phyloP scores from a whole-genome alignment of 1,284 basidiomycete genomes.

The Pascua sp. region DNA sequence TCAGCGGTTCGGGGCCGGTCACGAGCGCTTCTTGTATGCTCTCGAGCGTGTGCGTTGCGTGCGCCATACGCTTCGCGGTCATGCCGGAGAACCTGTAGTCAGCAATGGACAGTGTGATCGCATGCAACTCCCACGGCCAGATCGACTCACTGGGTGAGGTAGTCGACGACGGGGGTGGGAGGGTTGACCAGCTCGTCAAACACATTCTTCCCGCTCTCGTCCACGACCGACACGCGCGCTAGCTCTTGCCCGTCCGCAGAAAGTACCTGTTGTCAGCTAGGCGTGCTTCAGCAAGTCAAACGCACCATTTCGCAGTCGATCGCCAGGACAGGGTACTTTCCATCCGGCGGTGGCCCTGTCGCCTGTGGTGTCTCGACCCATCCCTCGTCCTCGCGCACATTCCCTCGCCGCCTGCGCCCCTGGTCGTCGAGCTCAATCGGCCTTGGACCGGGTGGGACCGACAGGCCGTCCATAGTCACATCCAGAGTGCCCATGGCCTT shows the following conservation, averaged over 20 bases:
- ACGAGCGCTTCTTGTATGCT: conserved; percentile 71
- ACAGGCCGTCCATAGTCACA: no score
- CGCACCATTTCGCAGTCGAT: conserved; percentile 92
- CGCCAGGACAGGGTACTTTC: conserved; percentile 46
- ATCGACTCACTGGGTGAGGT: conserved; percentile 69
- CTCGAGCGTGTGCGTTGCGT: conserved; percentile 68
- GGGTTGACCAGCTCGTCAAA: conserved; percentile 87
- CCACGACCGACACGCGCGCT: conserved; percentile 75
- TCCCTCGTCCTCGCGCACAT: conserved; percentile 57
- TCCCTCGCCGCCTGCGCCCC: conserved; percentile 47
- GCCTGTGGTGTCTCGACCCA: conserved; percentile 67
- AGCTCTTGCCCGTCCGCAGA: conserved; percentile 84
- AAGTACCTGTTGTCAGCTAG: conserved; percentile 58
- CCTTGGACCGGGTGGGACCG: neutral
- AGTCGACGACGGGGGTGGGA: conserved; percentile 72
- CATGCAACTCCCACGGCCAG: no score
- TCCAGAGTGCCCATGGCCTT: neutral
- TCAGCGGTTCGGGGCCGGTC: conserved; percentile 51
- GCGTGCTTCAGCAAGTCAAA: neutral
- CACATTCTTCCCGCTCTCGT: conserved; percentile 64
- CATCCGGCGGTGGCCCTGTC: conserved; percentile 26
- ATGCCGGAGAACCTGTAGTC: conserved; percentile 78
- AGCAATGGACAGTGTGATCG: neutral
- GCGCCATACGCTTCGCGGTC: conserved; percentile 64
- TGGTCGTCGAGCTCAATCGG: conserved; percentile 13